These are phyloP conservation scores for Thalassiosira oceanica DNA, from an alignment of 352 stramenopile species.

Conservation along the genomic window DNA sequence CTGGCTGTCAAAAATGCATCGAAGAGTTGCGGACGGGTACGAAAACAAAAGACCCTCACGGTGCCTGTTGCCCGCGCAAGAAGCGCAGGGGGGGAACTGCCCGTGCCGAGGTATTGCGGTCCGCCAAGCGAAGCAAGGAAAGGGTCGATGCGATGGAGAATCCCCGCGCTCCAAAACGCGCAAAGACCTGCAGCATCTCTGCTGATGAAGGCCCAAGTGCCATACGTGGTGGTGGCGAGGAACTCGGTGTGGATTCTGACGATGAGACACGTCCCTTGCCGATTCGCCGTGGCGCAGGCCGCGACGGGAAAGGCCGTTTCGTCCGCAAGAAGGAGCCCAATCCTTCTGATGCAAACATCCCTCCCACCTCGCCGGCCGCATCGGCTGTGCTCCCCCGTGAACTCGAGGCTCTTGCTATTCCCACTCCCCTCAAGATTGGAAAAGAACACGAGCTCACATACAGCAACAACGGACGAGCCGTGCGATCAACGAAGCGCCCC, in stretches of 20 bases:
- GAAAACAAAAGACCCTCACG: constrained; percentile 22
- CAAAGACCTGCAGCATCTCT: no score
- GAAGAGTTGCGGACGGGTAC: constrained; percentile 14
- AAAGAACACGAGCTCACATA: constrained; percentile 13
- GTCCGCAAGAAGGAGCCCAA: not conserved
- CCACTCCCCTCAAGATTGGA: constrained; percentile 8
- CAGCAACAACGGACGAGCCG: constrained; percentile 12
- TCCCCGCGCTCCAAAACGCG: no score
- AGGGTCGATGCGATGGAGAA: no score
- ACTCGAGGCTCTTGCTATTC: constrained; percentile 11
- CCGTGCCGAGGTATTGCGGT: not conserved
- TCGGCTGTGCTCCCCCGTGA: no score
- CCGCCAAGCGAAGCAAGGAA: no score
- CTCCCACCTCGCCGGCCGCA: not conserved
- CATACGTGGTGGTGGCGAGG: no score
- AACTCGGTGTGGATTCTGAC: no score
- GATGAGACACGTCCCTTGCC: no score
- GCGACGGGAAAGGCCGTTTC: not conserved
- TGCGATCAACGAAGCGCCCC: constrained; percentile 21
- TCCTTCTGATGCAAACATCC: no score
- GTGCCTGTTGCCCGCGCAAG: constrained; percentile 21
- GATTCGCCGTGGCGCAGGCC: constrained; percentile 1
- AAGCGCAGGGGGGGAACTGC: constrained; percentile 23
- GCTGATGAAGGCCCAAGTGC: no score
- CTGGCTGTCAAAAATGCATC: constrained; percentile 21